These are phyloP conservation scores for Trypanosoma mega DNA, from an alignment of 208 protist genomes.

Conservation along the genomic window DNA sequence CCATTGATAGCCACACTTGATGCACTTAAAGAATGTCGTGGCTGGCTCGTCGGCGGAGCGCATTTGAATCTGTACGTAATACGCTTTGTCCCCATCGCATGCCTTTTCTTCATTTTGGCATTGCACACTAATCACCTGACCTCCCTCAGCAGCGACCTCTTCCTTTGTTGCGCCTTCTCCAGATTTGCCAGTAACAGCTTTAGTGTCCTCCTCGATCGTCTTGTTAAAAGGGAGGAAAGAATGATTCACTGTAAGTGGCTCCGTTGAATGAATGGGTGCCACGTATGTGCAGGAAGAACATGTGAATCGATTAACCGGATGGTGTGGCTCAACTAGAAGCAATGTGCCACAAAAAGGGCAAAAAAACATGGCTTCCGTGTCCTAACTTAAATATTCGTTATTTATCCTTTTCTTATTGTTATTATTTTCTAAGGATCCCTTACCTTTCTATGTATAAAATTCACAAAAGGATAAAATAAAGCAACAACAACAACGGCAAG, in stretches of 20 bases:
- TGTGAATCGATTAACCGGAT: constrained; percentile 40
- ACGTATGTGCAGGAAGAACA: constrained; percentile 82
- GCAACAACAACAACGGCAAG: background rate
- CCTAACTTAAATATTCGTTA: no score
- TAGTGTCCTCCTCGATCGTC: constrained; percentile 17
- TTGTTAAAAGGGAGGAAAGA: constrained; percentile 63
- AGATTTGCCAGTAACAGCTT: background rate
- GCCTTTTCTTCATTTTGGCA: constrained; percentile 74
- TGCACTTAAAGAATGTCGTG: constrained; percentile 96
- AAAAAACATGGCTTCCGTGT: constrained; percentile 79
- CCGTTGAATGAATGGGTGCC: constrained; percentile 29
- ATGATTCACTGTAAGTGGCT: constrained; percentile 57
- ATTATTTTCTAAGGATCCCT: background rate
- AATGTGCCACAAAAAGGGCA: constrained; percentile 90
- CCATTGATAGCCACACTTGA: constrained; percentile 94
- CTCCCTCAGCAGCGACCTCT: constrained; percentile 37
- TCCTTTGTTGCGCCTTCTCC: constrained; percentile 27
- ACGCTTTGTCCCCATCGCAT: constrained; percentile 88
- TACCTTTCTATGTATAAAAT: constrained; percentile 1
- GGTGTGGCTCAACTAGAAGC: constrained; percentile 51
- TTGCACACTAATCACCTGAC: constrained; percentile 78
- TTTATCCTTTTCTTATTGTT: background rate
- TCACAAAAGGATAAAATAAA: background rate
- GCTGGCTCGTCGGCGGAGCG: constrained; percentile 97
- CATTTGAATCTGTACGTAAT: constrained; percentile 97